Percentiles rank a stretch among this genome's conserved stretches.
Conservation (phyloP, 1,284 basidiomycete genomes). For the Ganoderma meredithae region DNA sequence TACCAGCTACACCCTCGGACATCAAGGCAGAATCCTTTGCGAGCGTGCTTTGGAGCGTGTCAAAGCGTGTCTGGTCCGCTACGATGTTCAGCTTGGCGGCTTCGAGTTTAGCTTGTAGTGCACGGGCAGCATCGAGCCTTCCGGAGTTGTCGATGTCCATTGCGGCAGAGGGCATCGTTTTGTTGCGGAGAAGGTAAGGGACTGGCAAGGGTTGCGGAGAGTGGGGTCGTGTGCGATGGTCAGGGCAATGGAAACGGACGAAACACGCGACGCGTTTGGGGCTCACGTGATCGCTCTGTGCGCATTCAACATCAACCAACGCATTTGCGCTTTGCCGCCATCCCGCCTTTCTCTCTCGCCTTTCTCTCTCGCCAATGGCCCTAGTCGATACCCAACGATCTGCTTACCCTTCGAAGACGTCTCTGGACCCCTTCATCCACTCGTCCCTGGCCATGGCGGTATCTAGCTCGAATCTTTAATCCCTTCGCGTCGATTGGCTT, state of each 20-base stretch:
- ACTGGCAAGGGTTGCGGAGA: background rate
- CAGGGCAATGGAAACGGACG: background rate
- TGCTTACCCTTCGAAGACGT: background rate
- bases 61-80: constrained; percentile 35
- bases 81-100: constrained; percentile 34
- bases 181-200: background rate
- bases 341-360: too few relatives aligned
- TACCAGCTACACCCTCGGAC: constrained; percentile 31
- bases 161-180: constrained; percentile 12
- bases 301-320: too few relatives aligned
- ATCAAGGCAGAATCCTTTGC: constrained; percentile 30
- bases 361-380: too few relatives aligned
- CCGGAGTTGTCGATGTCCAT: constrained; percentile 31
- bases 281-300: background rate
- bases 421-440: background rate
- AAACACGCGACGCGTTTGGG: background rate
- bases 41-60: constrained; percentile 30
- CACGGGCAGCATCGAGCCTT: constrained; percentile 35
- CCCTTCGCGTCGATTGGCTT: constrained; percentile 1
- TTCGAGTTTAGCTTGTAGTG: constrained; percentile 33
- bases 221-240: background rate
- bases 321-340: too few relatives aligned
- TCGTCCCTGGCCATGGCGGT: background rate
- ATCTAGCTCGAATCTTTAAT: background rate
- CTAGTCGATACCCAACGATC: too few relatives aligned